Evolutionary conservation across 2,329 filamentous ascomycete genomes (phyloP).

Genomic region (Colletotrichum caudatum): DNA sequence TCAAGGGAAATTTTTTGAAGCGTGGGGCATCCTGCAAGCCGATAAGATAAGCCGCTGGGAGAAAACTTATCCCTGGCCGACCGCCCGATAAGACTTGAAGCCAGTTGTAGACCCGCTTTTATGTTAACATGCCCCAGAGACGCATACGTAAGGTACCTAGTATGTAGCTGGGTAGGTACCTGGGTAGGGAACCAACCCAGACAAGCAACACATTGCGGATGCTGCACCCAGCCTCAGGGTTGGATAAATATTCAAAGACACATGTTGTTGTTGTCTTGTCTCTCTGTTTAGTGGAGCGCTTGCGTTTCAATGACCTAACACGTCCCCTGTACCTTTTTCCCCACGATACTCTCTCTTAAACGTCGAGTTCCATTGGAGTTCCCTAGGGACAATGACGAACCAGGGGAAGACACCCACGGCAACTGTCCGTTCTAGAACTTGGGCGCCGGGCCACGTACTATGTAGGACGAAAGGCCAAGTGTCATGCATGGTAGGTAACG

Average conservation of each 20-base stretch:
- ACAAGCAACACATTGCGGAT: conserved; percentile 1
- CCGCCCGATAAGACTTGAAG: conserved; percentile 30
- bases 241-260: conserved; percentile 14
- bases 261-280: neutral
- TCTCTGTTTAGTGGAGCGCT: neutral
- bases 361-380: neutral
- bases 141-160: neutral
- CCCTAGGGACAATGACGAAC: neutral
- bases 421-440: conserved; percentile 24
- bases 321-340: neutral
- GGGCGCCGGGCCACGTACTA: conserved; percentile 21
- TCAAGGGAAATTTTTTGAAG: conserved; percentile 40
- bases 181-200: neutral
- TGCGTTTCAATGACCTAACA: neutral
- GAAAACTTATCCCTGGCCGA: conserved; percentile 42
- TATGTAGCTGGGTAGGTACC: neutral
- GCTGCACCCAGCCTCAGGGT: conserved; percentile 8
- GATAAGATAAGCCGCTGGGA: conserved; percentile 41
- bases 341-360: neutral
- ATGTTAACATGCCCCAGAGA: neutral
- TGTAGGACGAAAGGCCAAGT: conserved; percentile 13
- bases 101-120: neutral
- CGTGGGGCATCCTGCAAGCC: conserved; percentile 29
- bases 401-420: conserved; percentile 15
- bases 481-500: conserved; percentile 4